A percentile compares a stretch with the other conserved stretches of the same genome.
These are phyloP conservation scores for Puccinia coronata DNA, from an alignment of 1,284 basidiomycete genomes.

Conservation along the genomic window DNA sequence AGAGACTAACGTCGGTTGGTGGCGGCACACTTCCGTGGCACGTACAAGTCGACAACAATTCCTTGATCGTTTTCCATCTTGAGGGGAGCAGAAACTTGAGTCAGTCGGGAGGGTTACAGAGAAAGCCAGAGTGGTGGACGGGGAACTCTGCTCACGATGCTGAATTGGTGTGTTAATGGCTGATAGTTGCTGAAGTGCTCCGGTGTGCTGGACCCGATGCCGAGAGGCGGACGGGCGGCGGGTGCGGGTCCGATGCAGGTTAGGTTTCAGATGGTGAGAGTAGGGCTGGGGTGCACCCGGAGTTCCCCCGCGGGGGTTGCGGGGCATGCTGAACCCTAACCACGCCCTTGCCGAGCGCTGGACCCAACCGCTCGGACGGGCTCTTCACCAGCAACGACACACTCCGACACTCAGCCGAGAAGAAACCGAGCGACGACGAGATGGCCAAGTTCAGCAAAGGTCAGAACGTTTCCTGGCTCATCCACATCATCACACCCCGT, in stretches of 20 bases:
- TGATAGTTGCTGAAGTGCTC: neutral
- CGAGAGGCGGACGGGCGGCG: neutral
- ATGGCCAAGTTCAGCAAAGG: constrained; percentile 44
- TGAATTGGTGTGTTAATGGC: neutral
- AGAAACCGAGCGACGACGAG: neutral
- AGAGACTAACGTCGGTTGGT: constrained; percentile 45
- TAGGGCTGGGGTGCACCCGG: neutral
- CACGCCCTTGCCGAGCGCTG: neutral
- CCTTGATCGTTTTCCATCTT: constrained; percentile 65
- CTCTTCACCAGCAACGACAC: neutral
- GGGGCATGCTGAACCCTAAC: constrained; percentile 2
- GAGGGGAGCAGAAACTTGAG: neutral
- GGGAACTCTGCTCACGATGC: neutral
- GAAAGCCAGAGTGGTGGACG: neutral
- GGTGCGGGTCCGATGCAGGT: neutral
- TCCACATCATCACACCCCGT: neutral
- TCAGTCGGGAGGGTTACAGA: neutral
- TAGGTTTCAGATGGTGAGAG: constrained; percentile 37
- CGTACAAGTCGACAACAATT: constrained; percentile 99
- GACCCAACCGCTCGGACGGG: neutral
- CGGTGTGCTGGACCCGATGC: neutral
- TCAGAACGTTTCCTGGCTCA: neutral
- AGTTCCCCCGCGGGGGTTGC: neutral
- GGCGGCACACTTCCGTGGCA: constrained; percentile 86
- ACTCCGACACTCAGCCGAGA: constrained; percentile 12